A percentile compares a stretch with the other conserved stretches of the same genome.
Evolutionary conservation across 805 yeast species (phyloP).

Genomic region (Zygoascus biomembranicola): DNA sequence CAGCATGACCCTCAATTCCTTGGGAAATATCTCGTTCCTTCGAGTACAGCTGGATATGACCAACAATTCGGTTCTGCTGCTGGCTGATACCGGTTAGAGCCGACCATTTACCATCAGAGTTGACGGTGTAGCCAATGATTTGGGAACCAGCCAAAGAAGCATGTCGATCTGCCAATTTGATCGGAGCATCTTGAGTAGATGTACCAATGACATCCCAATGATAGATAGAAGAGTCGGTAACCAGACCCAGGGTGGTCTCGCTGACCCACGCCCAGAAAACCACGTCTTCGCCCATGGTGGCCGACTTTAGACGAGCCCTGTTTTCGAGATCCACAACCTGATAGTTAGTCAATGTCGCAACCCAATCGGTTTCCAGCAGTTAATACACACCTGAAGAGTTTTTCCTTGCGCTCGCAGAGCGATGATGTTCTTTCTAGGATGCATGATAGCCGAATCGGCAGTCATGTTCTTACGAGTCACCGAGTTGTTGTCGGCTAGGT

Average conservation of each 20-base stretch:
- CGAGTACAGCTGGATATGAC: constrained; percentile 89
- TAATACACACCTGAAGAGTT: constrained; percentile 53
- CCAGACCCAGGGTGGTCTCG: constrained; percentile 65
- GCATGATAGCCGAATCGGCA: constrained; percentile 97
- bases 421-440: constrained; percentile 80
- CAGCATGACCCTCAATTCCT: constrained; percentile 96
- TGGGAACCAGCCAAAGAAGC: constrained; percentile 67
- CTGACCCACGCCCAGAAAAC: constrained; percentile 93
- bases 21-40: constrained; percentile 88
- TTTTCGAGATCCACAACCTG: constrained; percentile 75
- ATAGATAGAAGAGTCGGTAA: constrained; percentile 68
- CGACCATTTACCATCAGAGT: constrained; percentile 78
- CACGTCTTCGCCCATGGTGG: constrained; percentile 79
- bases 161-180: constrained; percentile 74
- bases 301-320: constrained; percentile 83
- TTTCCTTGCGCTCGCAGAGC: constrained; percentile 95
- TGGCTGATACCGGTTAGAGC: constrained; percentile 93
- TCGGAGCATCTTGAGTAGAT: constrained; percentile 62
- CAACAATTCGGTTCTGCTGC: constrained; percentile 89
- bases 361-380: not conserved
- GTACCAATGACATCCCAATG: constrained; percentile 81
- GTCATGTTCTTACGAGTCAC: constrained; percentile 88
- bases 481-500: constrained; percentile 67
- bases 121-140: constrained; percentile 83
- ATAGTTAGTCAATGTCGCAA: not conserved